These are phyloP conservation scores for Paramecium tetraurelia DNA, from an alignment of 73 alveolate genomes.

Conservation along the genomic window DNA sequence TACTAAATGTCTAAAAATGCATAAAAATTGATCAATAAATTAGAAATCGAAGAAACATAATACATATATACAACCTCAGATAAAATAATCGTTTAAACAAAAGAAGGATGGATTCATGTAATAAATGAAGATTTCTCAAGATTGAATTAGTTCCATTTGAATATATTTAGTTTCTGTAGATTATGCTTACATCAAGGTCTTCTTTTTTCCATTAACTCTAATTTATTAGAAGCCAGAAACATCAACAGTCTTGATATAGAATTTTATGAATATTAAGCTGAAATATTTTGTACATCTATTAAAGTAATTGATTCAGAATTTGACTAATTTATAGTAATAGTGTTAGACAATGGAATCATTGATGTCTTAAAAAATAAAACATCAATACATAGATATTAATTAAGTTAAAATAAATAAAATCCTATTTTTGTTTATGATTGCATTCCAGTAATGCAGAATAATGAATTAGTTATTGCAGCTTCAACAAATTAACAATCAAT, in stretches of 20 bases:
- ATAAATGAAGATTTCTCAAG: not conserved
- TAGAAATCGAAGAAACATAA: not conserved
- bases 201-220: not conserved
- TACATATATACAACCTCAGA: not conserved
- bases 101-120: not conserved
- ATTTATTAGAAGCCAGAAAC: not conserved
- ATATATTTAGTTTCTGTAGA: not conserved
- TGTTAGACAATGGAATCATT: not conserved
- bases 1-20: constrained; percentile 1
- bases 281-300: not conserved
- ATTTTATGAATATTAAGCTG: not conserved
- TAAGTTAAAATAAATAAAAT: not conserved
- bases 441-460: not conserved
- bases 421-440: not conserved
- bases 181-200: not conserved
- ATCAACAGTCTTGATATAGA: not conserved
- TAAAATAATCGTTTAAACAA: not conserved
- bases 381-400: not conserved
- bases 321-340: not conserved
- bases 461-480: not conserved
- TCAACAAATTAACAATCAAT: not conserved
- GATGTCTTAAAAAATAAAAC: not conserved
- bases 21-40: not conserved
- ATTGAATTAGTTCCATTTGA: not conserved
- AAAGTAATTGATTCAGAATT: not conserved